phyloP scores from a whole-genome alignment of 108 stramenopile species.

The Epithemia pelagica region DNA sequence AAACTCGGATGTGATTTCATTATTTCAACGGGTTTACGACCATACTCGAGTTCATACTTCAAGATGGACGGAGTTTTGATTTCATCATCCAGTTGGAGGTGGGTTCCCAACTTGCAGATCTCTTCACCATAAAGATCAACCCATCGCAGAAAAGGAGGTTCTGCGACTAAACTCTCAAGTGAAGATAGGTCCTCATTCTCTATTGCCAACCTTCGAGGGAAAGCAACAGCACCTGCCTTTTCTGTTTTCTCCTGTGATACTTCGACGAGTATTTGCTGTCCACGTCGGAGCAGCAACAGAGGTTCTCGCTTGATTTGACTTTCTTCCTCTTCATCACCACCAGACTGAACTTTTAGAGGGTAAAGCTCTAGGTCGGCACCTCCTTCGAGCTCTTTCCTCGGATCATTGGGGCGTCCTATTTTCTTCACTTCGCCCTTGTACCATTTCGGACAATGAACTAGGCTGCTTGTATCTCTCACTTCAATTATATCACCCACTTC shows the following conservation, averaged over 20 bases:
- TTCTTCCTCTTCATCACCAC: neutral
- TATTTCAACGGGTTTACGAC: slow-evolving; percentile 63
- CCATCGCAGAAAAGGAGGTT: slow-evolving; percentile 69
- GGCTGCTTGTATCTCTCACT: slow-evolving; percentile 50
- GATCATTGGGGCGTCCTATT: slow-evolving; percentile 34
- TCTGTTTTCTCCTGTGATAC: slow-evolving; percentile 50
- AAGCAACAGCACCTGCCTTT: slow-evolving; percentile 12
- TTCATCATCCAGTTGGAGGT: slow-evolving; percentile 36
- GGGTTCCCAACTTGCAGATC: slow-evolving; percentile 58
- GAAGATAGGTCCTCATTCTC: neutral
- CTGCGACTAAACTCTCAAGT: slow-evolving; percentile 16
- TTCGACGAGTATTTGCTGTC: slow-evolving; percentile 58
- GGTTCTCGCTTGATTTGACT: slow-evolving; percentile 19
- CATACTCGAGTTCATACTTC: slow-evolving; percentile 52
- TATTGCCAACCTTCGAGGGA: neutral
- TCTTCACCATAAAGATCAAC: slow-evolving; percentile 78
- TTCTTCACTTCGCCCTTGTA: slow-evolving; percentile 50
- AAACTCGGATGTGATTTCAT: slow-evolving; percentile 60
- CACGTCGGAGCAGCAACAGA: slow-evolving; percentile 44
- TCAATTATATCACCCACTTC: slow-evolving; percentile 51
- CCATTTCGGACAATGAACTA: slow-evolving; percentile 61
- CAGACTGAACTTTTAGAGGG: slow-evolving; percentile 14
- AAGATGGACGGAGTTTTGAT: slow-evolving; percentile 40
- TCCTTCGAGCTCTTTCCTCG: slow-evolving; percentile 26
- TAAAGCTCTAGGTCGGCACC: slow-evolving; percentile 57